Conservation (phyloP, 768 basidiomycete species). For the Clathrus columnatus region DNA sequence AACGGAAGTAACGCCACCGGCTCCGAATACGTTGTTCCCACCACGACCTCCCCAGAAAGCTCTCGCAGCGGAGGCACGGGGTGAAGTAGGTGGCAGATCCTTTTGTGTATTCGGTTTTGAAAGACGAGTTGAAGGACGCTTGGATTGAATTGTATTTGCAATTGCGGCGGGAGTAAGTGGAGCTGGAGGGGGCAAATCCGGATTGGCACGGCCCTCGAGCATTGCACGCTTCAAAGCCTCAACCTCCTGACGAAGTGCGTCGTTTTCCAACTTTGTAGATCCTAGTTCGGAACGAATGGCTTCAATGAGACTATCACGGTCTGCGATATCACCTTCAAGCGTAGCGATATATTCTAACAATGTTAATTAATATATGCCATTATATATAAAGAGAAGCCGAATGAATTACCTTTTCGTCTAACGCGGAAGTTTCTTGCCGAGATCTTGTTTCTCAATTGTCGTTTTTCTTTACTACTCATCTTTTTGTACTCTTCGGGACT, state of each 20-base stretch:
- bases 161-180: constrained; percentile 31
- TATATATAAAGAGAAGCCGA: neutral
- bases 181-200: constrained; percentile 37
- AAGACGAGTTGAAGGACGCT: constrained; percentile 20
- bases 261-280: constrained; percentile 70
- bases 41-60: constrained; percentile 79
- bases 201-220: constrained; percentile 51
- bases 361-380: neutral
- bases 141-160: constrained; percentile 16
- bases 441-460: constrained; percentile 95
- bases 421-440: constrained; percentile 93
- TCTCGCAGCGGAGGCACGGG: constrained; percentile 38
- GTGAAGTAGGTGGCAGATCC: constrained; percentile 54
- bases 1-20: constrained; percentile 65
- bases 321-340: constrained; percentile 87
- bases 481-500: constrained; percentile 91
- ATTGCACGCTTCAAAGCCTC: constrained; percentile 64
- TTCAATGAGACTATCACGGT: constrained; percentile 84
- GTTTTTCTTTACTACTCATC: constrained; percentile 91
- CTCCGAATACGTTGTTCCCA: constrained; percentile 29
- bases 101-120: constrained; percentile 69
- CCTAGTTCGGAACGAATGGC: constrained; percentile 81
- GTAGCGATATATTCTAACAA: constrained; percentile 83
- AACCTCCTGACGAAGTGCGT: constrained; percentile 73
- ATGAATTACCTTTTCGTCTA: constrained; percentile 69